Evolutionary conservation across 768 basidiomycete species (phyloP).

Genomic region (Pisolithus albus): DNA sequence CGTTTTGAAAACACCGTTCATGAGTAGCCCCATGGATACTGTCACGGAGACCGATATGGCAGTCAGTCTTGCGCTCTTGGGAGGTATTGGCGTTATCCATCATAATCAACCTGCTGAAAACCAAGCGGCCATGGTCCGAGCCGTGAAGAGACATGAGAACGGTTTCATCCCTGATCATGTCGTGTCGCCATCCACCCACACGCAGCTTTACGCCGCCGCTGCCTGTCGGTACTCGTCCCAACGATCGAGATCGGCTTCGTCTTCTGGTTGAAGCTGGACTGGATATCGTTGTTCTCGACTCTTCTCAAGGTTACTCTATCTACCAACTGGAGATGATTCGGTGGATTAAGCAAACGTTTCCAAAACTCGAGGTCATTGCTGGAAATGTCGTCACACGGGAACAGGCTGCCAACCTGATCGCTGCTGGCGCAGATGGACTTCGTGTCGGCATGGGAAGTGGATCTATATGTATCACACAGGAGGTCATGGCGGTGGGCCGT

Average conservation of each 20-base stretch:
- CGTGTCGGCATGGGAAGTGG: constrained; percentile 98
- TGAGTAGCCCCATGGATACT: constrained; percentile 99
- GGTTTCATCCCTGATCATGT: constrained; percentile 97
- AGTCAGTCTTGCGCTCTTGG: constrained; percentile 88
- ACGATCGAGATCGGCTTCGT: constrained; percentile 76
- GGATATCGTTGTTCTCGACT: constrained; percentile 92
- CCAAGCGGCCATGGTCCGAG: constrained; percentile 95
- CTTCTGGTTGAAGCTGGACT: constrained; percentile 91
- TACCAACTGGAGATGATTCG: constrained; percentile 92
- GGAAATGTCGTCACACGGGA: constrained; percentile 98
- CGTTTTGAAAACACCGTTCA: constrained; percentile 86
- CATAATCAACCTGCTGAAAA: constrained; percentile 82
- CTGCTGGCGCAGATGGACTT: constrained; percentile 91
- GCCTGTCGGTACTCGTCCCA: constrained; percentile 89
- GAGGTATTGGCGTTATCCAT: constrained; percentile 97
- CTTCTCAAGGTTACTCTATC: constrained; percentile 92
- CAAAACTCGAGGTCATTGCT: constrained; percentile 86
- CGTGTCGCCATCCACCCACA: constrained; percentile 70
- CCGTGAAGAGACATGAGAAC: constrained; percentile 97
- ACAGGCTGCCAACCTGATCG: constrained; percentile 90
- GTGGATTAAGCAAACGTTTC: constrained; percentile 86
- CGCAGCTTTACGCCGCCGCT: constrained; percentile 83
- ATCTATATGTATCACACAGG: constrained; percentile 99
- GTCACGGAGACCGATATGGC: constrained; percentile 96
- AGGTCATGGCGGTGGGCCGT: constrained; percentile 97